phyloP scores from a whole-genome alignment of 139 green algal genomes.

The Chlorella vulgaris region DNA sequence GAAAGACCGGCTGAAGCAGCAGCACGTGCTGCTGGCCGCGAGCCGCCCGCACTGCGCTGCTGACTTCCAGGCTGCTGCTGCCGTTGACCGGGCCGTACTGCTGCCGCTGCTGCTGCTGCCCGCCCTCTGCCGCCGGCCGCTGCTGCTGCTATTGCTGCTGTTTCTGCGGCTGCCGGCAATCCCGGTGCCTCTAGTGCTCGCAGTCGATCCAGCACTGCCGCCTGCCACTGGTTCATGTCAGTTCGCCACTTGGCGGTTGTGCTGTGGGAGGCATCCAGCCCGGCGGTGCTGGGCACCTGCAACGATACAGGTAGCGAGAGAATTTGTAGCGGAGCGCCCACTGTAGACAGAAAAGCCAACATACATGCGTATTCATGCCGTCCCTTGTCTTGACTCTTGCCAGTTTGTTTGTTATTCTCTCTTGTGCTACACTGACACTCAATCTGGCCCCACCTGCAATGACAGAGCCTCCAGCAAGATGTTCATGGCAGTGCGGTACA shows the following conservation, averaged over 20 bases:
- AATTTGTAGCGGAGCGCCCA: no score
- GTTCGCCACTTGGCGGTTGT: constrained; percentile 49
- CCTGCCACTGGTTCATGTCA: constrained; percentile 56
- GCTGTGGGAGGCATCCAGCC: constrained; percentile 57
- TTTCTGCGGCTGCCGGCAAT: neutral
- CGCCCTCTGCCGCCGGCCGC: neutral
- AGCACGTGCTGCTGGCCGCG: neutral
- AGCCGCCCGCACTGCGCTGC: neutral
- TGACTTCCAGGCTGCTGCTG: neutral
- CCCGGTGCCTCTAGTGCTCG: constrained; percentile 11
- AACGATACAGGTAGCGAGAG: no score
- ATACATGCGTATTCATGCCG: no score
- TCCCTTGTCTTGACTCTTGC: no score
- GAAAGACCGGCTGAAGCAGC: constrained; percentile 8
- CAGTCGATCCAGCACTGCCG: constrained; percentile 50
- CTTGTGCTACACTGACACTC: no score
- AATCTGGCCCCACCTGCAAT: constrained; percentile 49
- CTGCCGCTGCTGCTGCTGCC: neutral
- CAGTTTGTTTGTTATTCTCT: no score
- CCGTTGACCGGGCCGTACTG: neutral
- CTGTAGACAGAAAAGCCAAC: no score
- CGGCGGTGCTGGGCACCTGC: constrained; percentile 40
- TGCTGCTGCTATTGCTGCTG: neutral
- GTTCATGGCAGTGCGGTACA: constrained; percentile 63
- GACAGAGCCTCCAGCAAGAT: constrained; percentile 60